phyloP scores from a whole-genome alignment of 1,284 basidiomycete genomes.

The Melanopsichium pennsylvanicum region DNA sequence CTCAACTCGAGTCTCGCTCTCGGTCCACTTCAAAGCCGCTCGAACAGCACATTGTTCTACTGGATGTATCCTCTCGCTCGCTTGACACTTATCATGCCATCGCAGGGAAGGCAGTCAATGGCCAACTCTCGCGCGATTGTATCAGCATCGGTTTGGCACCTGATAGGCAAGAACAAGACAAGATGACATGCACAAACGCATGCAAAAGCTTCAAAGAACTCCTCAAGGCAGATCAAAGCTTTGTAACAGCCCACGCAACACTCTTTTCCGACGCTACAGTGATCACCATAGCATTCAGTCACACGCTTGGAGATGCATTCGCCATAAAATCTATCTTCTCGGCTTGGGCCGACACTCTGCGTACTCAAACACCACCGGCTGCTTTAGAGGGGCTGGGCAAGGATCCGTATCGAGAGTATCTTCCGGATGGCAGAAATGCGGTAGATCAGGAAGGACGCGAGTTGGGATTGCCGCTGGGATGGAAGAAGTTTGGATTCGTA shows the following conservation, averaged over 20 bases:
- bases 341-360: conserved; percentile 1
- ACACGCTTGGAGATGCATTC: conserved; percentile 17
- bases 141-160: conserved; percentile 12
- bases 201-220: conserved; percentile 11
- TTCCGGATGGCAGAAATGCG: background rate
- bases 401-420: conserved; percentile 12
- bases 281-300: conserved; percentile 22
- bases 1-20: conserved; percentile 3
- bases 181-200: conserved; percentile 14
- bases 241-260: conserved; percentile 21
- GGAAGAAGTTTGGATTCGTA: conserved; percentile 7
- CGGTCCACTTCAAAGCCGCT: background rate
- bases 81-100: conserved; percentile 15
- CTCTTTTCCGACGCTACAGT: conserved; percentile 12
- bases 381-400: conserved; percentile 6
- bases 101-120: conserved; percentile 4
- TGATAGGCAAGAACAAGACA: background rate
- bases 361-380: background rate
- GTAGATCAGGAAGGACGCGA: background rate
- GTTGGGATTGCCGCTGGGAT: conserved; percentile 10
- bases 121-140: background rate
- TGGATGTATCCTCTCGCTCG: conserved; percentile 6
- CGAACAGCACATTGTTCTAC: conserved; percentile 11
- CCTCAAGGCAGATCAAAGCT: conserved; percentile 13
- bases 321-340: conserved; percentile 11